Conservation (phyloP, 768 basidiomycete species). For the Panus rudis region DNA sequence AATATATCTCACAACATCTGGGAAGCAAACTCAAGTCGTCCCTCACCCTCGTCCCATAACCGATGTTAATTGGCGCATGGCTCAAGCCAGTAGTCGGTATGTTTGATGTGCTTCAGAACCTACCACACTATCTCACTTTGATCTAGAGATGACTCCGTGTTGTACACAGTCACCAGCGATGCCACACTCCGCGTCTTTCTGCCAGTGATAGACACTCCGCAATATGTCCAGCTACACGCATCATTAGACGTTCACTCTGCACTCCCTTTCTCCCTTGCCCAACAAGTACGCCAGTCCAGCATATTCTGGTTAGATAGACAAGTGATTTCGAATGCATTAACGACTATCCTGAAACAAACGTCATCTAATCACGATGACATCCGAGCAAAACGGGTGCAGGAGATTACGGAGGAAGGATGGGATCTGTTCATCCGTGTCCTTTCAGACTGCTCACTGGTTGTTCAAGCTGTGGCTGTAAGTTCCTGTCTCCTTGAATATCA, state of each 20-base stretch:
- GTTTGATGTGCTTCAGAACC: slow-evolving; percentile 21
- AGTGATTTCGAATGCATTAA: slow-evolving; percentile 43
- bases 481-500: neutral
- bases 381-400: slow-evolving; percentile 41
- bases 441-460: slow-evolving; percentile 63
- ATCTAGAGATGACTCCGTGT: slow-evolving; percentile 61
- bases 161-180: slow-evolving; percentile 82
- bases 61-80: slow-evolving; percentile 67
- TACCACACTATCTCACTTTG: slow-evolving; percentile 3
- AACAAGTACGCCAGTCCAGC: slow-evolving; percentile 30
- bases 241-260: slow-evolving; percentile 69
- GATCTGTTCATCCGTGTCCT: slow-evolving; percentile 73
- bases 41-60: slow-evolving; percentile 67
- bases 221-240: slow-evolving; percentile 77
- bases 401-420: slow-evolving; percentile 67
- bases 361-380: slow-evolving; percentile 35
- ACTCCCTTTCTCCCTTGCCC: slow-evolving; percentile 33
- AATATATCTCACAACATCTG: slow-evolving; percentile 68
- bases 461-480: slow-evolving; percentile 70
- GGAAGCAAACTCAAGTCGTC: slow-evolving; percentile 58
- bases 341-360: slow-evolving; percentile 29
- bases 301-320: slow-evolving; percentile 69
- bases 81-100: slow-evolving; percentile 59
- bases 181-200: slow-evolving; percentile 79
- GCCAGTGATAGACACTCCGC: slow-evolving; percentile 82